Evolutionary conservation across 108 stramenopile genomes (phyloP), one percentile per base, ranked within the genome.

Genomic region (Cyclotella choctawhatcheeana): DNA sequence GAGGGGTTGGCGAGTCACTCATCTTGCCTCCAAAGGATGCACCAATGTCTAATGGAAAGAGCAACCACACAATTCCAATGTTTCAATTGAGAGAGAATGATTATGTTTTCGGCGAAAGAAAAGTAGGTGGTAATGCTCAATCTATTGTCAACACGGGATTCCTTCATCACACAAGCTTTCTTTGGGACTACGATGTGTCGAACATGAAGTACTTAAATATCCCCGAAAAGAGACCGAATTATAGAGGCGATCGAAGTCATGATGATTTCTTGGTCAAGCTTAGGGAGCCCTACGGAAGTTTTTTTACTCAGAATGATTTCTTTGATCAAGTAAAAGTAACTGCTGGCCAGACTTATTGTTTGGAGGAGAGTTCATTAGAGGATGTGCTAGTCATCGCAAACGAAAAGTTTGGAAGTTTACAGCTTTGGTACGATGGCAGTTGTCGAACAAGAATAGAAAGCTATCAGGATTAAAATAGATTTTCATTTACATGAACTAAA

Each of bases 71-170:
- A 50, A 24, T 68, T n/a, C 70, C 80, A 31, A 27, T 2, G 0
- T 91, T 92, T 58, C 37, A 32, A 13, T 73, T 97, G 18, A 81
- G 73, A 20, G 97, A 96, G 79, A 88, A 97, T 67, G 97, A 98
- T 74, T 98, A 97, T 76, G 89, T 95, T 20, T 53, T 97, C 8
- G 89, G 84, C 10, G 80, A 88, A 52, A 61, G 72, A 10, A 98
- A 98, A 88, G 85, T 98, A 70, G 98, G 89, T 22, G 98, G 98
- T 8, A 98, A 98, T 81, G 97, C 98, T 2, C 98, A 98, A 69
- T 48, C 85, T 27, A 97, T 98, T 56, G 79, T 84, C 17, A 89
- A 80, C 61, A 81, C 63, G 14, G 95, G 95, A 7, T 98, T 88
- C 85, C 69, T 97, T 7, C 98, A 98, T 67, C 98, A 98, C 69